These are phyloP conservation scores for Phaeoacremonium minimum DNA, from an alignment of 2,329 filamentous ascomycete species.

Conservation along the genomic window DNA sequence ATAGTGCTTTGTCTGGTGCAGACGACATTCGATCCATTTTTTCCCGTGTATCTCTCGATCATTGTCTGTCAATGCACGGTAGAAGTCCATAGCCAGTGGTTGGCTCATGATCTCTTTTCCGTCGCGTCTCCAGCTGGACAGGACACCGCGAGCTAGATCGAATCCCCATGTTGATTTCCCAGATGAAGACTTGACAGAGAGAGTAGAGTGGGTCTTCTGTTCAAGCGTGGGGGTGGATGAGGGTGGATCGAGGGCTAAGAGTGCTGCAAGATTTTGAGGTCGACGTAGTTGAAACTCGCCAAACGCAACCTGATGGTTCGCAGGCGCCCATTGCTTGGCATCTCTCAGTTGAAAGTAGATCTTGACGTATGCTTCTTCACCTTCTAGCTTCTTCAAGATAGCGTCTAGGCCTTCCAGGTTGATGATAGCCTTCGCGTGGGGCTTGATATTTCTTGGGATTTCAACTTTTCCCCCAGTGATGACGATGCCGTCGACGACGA, in stretches of 20 bases:
- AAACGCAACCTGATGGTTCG: constrained; percentile 47
- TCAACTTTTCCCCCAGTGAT: background rate
- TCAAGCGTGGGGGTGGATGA: background rate
- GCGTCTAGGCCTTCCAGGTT: constrained; percentile 15
- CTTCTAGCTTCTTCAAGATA: background rate
- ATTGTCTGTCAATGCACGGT: constrained; percentile 64
- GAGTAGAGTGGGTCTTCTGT: constrained; percentile 1
- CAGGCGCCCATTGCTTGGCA: constrained; percentile 44
- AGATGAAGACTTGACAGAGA: constrained; percentile 26
- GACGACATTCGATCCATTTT: constrained; percentile 45
- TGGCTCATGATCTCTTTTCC: constrained; percentile 35
- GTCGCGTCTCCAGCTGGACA: constrained; percentile 35
- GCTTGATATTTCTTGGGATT: constrained; percentile 30
- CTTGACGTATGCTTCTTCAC: constrained; percentile 40
- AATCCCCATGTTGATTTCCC: constrained; percentile 36
- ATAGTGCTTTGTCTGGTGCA: constrained; percentile 42
- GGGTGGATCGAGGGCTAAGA: background rate
- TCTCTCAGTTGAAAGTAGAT: constrained; percentile 39
- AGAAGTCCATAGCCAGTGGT: constrained; percentile 49
- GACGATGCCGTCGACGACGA: constrained; percentile 10
- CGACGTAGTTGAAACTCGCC: constrained; percentile 36
- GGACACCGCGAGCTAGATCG: constrained; percentile 33
- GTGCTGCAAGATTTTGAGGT: constrained; percentile 3
- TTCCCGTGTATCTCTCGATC: constrained; percentile 39
- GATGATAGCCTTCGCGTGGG: constrained; percentile 32